These are phyloP conservation scores for Yamadazyma scolyti DNA, from an alignment of 805 yeast genomes.

Conservation along the genomic window DNA sequence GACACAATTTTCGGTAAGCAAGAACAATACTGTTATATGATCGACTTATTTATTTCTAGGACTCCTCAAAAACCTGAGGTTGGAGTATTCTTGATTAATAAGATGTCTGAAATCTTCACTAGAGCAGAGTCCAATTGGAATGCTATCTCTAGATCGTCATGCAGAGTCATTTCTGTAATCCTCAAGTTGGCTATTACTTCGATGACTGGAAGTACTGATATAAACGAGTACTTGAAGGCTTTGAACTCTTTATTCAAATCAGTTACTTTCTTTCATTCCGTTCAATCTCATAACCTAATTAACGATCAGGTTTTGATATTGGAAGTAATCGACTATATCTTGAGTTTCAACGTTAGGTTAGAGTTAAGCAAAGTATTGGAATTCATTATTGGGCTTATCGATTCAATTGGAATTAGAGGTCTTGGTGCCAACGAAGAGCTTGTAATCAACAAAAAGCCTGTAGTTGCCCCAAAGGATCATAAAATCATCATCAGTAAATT, in stretches of 20 bases:
- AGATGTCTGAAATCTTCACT: conserved; percentile 44
- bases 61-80: conserved; percentile 40
- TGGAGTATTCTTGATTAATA: conserved; percentile 48
- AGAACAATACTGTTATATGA: conserved; percentile 56
- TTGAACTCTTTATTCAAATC: conserved; percentile 36
- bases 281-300: conserved; percentile 44
- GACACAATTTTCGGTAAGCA: conserved; percentile 65
- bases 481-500: conserved; percentile 55
- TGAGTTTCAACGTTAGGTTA: conserved; percentile 39
- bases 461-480: conserved; percentile 45
- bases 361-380: conserved; percentile 37
- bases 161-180: conserved; percentile 54
- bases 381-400: conserved; percentile 44
- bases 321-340: conserved; percentile 56
- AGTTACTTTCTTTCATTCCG: conserved; percentile 42
- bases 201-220: conserved; percentile 13
- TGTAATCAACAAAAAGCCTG: conserved; percentile 14
- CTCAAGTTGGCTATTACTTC: conserved; percentile 37
- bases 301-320: conserved; percentile 63
- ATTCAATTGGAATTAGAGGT: conserved; percentile 56
- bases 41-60: conserved; percentile 46
- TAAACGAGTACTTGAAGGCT: conserved; percentile 24
- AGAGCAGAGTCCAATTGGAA: conserved; percentile 57
- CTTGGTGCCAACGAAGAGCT: conserved; percentile 41
- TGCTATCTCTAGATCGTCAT: conserved; percentile 58